Percentiles rank a stretch among this genome's conserved stretches.
These are phyloP conservation scores for Fomitopsis serialis DNA, from an alignment of 768 basidiomycete species.

Conservation along the genomic window DNA sequence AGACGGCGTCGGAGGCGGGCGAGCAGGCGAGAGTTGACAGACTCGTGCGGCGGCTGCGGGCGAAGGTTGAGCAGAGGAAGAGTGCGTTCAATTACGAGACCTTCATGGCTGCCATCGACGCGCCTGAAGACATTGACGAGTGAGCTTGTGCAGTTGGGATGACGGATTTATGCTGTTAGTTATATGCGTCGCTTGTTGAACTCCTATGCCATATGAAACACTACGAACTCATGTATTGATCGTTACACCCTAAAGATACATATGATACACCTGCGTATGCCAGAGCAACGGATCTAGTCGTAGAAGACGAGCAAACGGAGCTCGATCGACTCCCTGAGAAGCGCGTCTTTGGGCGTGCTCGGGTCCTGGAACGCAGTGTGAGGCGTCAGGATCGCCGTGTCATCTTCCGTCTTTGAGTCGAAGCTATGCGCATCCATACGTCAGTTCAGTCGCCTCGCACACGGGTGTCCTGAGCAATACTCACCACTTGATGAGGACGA, in stretches of 20 bases:
- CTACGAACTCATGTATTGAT: too few relatives aligned
- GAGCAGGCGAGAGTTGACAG: neutral
- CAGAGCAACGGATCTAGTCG: constrained; percentile 24
- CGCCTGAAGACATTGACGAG: neutral
- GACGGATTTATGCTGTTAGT: neutral
- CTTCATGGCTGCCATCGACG: neutral
- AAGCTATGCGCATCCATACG: constrained; percentile 21
- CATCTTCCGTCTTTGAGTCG: constrained; percentile 32
- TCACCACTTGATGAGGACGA: constrained; percentile 44
- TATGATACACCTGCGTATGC: neutral
- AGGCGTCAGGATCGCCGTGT: constrained; percentile 50
- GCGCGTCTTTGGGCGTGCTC: constrained; percentile 42
- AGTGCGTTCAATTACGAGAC: neutral
- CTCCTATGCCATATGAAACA: neutral
- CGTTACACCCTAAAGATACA: too few relatives aligned
- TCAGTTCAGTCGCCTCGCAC: neutral
- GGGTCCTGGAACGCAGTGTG: constrained; percentile 61
- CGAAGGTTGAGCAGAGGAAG: neutral
- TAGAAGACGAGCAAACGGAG: constrained; percentile 62
- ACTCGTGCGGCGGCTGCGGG: neutral
- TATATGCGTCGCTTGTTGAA: neutral
- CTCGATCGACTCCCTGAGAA: constrained; percentile 55
- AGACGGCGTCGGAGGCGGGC: neutral
- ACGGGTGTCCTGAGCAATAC: constrained; percentile 3
- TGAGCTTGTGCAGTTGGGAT: neutral